These are phyloP conservation scores for Cubamyces sp. DNA, from an alignment of 768 basidiomycete genomes.

Conservation along the genomic window DNA sequence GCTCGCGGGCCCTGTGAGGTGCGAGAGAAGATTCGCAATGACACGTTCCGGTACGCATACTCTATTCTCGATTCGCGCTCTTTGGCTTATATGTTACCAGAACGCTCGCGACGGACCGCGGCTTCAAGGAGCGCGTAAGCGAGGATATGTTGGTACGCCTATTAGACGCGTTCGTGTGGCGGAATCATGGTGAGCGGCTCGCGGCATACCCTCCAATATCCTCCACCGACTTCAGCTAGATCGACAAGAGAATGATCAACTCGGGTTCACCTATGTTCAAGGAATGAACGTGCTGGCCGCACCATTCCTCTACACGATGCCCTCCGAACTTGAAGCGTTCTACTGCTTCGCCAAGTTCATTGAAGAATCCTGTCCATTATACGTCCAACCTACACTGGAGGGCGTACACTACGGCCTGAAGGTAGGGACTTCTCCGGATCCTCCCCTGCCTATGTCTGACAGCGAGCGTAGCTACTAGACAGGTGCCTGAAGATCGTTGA, in stretches of 20 bases:
- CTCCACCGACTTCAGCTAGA: slow-evolving; percentile 48
- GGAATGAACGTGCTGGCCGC: slow-evolving; percentile 99
- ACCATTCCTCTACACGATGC: slow-evolving; percentile 96
- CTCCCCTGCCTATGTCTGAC: background rate
- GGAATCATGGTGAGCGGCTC: slow-evolving; percentile 69
- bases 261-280: slow-evolving; percentile 95
- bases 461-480: slow-evolving; percentile 76
- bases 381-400: slow-evolving; percentile 94
- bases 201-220: background rate
- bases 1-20: slow-evolving; percentile 85
- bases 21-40: slow-evolving; percentile 91
- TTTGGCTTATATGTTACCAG: slow-evolving; percentile 39
- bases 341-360: slow-evolving; percentile 97
- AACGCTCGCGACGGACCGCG: slow-evolving; percentile 93
- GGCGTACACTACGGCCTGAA: slow-evolving; percentile 95
- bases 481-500: slow-evolving; percentile 92
- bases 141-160: slow-evolving; percentile 97
- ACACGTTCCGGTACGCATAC: slow-evolving; percentile 81
- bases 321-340: slow-evolving; percentile 97
- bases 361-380: slow-evolving; percentile 92
- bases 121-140: slow-evolving; percentile 96
- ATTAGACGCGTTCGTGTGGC: slow-evolving; percentile 98
- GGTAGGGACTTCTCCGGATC: slow-evolving; percentile 46
- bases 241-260: slow-evolving; percentile 73
- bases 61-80: background rate